Evolutionary conservation across 192 early-diverging fungal genomes (phyloP), one percentile per base, ranked within the genome.

Genomic region (Martensiomyces pterosporus): DNA sequence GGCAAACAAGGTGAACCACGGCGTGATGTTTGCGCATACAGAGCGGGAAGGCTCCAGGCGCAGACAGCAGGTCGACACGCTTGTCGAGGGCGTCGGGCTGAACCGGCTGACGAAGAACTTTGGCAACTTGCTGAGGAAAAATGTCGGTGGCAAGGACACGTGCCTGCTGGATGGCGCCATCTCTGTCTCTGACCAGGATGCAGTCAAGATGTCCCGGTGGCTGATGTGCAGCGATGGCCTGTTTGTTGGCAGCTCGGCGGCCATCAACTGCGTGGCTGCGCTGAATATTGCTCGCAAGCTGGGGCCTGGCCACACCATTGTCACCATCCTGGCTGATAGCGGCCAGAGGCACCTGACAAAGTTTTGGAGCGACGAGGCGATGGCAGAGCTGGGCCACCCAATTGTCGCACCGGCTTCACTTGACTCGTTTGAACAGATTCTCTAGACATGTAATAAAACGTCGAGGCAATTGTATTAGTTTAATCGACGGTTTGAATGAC

Each of bases 51-150:
- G 96, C 8, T 87, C 80, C 6, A 66, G 96, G 19, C 77, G 79
- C 38, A 84, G 96, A 7, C 93, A 98, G 66, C 96, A 98, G 59
- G 89, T 97, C n/a, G 96, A 98, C 56, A 88, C 96, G 23, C 80
- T 98, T 19, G 91, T 98, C 0, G 96, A 98, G 70, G 96, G 96
- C 4, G 81, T 98, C 7, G 96, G 96, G 1, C 85, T 97, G 50
- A 98, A 97, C 68, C 81, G 96, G 10, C 48, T 95, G 50, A 98
- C 96, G 4, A 65, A 77, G 8, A 98, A 98, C 56, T 92, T 97
- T 69, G 68, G 67, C 24, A 46, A 37, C 4, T 43, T 73, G 19
- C 19, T 68, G 5, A 23, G 9, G 10, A 23, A 19, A 7, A 13
- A 2, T 15, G 36, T 25, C 3, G 18, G 32, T 10, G 21, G 21